These are phyloP conservation scores for Sordariomycetes sp. DNA, from an alignment of 2,329 filamentous ascomycete genomes.

Conservation along the genomic window DNA sequence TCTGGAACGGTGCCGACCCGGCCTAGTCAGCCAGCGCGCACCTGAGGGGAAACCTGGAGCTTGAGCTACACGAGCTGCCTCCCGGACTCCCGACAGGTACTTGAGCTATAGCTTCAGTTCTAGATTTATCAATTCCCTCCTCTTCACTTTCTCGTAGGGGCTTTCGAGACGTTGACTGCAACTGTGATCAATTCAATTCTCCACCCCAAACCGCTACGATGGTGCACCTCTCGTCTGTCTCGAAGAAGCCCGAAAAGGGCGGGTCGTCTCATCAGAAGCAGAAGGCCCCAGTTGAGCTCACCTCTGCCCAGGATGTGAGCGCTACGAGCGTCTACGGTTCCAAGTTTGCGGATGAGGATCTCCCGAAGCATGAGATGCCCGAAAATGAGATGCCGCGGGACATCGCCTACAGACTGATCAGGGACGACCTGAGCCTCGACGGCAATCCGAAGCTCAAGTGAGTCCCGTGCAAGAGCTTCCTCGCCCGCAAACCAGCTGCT, in stretches of 20 bases:
- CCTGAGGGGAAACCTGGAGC: too few species aligned
- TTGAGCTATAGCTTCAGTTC: too few species aligned
- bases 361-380: conserved; percentile 80
- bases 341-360: conserved; percentile 68
- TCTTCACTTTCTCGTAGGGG: not conserved
- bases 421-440: conserved; percentile 85
- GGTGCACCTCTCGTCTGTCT: conserved; percentile 41
- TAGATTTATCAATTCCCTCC: too few species aligned
- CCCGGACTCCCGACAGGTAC: too few species aligned
- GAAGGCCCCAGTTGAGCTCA: conserved; percentile 32
- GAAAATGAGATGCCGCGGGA: conserved; percentile 84
- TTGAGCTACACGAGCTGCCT: too few species aligned
- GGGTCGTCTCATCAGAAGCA: conserved; percentile 16
- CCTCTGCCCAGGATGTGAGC: conserved; percentile 47
- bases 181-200: too few species aligned
- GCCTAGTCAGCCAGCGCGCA: too few species aligned
- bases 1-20: too few species aligned
- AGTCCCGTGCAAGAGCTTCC: conserved; percentile 12
- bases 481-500: conserved; percentile 3
- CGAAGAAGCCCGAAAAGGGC: conserved; percentile 11
- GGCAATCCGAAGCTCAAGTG: conserved; percentile 83
- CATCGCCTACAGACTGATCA: conserved; percentile 94
- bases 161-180: too few species aligned
- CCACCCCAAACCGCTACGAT: conserved; percentile 23
- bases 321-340: conserved; percentile 83